Evolutionary conservation across 1,284 basidiomycete species (phyloP).

Genomic region (Cystobasidium sp.): DNA sequence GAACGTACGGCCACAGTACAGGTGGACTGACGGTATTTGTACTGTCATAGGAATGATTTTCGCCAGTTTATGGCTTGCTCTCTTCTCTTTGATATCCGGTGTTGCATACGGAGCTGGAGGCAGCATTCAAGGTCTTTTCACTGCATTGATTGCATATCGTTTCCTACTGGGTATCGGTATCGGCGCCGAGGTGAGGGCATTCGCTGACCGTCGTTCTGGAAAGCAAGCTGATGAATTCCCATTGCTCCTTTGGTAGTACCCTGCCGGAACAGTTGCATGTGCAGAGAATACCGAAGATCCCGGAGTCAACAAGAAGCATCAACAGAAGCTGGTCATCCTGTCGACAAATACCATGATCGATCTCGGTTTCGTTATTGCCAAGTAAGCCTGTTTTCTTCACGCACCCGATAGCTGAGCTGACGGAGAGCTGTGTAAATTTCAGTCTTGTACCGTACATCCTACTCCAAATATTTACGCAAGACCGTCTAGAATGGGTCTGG

Average conservation of each 20-base stretch:
- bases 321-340: constrained; percentile 83
- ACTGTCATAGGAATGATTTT: constrained; percentile 63
- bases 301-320: constrained; percentile 73
- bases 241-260: constrained; percentile 1
- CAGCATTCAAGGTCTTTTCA: constrained; percentile 70
- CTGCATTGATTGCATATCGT: constrained; percentile 80
- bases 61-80: constrained; percentile 73
- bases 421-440: constrained; percentile 53
- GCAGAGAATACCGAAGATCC: constrained; percentile 84
- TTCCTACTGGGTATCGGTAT: constrained; percentile 75
- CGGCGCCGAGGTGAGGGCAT: constrained; percentile 9
- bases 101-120: constrained; percentile 79
- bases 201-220: constrained; percentile 70
- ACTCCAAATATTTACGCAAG: constrained; percentile 81
- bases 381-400: not conserved
- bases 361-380: constrained; percentile 28
- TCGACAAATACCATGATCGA: constrained; percentile 67
- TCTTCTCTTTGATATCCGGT: constrained; percentile 80
- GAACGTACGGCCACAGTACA: constrained; percentile 55
- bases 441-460: constrained; percentile 76
- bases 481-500: constrained; percentile 84
- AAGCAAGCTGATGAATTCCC: constrained; percentile 69
- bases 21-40: constrained; percentile 4
- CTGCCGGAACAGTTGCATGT: constrained; percentile 67
- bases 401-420: not conserved